A percentile compares a stretch with the other conserved stretches of the same genome.
Evolutionary conservation across 148 eudicot species (phyloP).

Genomic region (Vaccinium darrowii): DNA sequence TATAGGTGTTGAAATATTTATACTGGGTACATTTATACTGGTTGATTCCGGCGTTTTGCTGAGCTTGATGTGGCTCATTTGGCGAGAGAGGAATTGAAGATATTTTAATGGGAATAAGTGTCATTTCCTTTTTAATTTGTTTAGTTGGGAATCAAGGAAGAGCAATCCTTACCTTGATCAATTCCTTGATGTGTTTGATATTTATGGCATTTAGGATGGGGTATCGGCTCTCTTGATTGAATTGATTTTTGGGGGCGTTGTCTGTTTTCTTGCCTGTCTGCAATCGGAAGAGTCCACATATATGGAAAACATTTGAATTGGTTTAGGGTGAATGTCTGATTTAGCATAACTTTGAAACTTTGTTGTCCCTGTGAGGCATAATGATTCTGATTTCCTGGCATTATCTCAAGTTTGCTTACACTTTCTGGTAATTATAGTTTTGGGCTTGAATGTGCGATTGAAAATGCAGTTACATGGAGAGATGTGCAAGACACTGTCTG

Average conservation of each 20-base stretch:
- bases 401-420: not conserved
- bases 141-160: no score
- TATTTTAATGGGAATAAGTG: no score
- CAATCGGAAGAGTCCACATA: not conserved
- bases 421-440: not conserved
- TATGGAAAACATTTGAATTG: not conserved
- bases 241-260: not conserved
- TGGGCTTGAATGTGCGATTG: constrained; percentile 10
- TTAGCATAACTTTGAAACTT: constrained; percentile 9
- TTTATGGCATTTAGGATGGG: no score
- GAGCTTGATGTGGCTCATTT: no score
- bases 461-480: constrained; percentile 84
- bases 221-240: no score
- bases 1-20: not conserved
- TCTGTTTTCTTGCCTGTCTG: not conserved
- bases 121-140: no score
- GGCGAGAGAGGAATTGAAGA: no score
- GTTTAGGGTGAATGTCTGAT: not conserved
- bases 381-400: not conserved
- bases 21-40: not conserved
- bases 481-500: constrained; percentile 74
- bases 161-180: no score
- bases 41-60: no score
- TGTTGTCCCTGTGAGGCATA: not conserved
- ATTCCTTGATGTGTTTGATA: no score